phyloP scores from a whole-genome alignment of 805 yeast species.

The Yarrowia yakushimensis region DNA sequence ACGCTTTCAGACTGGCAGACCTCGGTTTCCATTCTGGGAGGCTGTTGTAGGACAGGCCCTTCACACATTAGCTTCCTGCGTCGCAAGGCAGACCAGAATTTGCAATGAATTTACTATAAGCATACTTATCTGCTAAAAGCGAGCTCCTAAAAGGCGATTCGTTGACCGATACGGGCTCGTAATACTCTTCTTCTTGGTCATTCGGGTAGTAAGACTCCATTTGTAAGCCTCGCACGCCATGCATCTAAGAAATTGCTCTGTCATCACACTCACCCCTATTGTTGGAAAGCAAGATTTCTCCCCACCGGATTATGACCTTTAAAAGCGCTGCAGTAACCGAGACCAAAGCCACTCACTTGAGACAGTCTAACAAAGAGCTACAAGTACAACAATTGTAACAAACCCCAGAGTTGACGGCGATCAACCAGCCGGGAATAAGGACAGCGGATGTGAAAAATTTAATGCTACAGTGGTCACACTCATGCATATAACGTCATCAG shows the following conservation, averaged over 20 bases:
- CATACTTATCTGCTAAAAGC: neutral
- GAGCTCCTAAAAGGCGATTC: neutral
- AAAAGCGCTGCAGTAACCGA: constrained; percentile 12
- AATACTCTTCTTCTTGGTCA: neutral
- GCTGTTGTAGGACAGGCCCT: constrained; percentile 73
- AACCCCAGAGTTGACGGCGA: neutral
- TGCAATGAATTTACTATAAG: neutral
- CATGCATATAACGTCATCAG: neutral
- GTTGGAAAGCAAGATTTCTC: too few relatives aligned
- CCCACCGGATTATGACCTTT: neutral
- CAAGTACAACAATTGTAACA: neutral
- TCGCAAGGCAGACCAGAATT: neutral
- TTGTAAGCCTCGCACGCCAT: constrained; percentile 8
- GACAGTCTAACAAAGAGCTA: neutral
- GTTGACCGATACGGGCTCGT: neutral
- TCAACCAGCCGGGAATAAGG: neutral
- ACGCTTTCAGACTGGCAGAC: constrained; percentile 46
- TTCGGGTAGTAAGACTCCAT: neutral
- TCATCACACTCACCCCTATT: too few relatives aligned
- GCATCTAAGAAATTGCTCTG: neutral
- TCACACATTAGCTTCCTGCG: constrained; percentile 37
- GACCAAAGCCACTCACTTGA: neutral
- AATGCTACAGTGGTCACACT: neutral
- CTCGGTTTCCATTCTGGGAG: constrained; percentile 52
- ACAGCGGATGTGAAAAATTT: neutral